phyloP scores from a whole-genome alignment of 2,329 filamentous ascomycete species.

The Periconia macrospinosa region DNA sequence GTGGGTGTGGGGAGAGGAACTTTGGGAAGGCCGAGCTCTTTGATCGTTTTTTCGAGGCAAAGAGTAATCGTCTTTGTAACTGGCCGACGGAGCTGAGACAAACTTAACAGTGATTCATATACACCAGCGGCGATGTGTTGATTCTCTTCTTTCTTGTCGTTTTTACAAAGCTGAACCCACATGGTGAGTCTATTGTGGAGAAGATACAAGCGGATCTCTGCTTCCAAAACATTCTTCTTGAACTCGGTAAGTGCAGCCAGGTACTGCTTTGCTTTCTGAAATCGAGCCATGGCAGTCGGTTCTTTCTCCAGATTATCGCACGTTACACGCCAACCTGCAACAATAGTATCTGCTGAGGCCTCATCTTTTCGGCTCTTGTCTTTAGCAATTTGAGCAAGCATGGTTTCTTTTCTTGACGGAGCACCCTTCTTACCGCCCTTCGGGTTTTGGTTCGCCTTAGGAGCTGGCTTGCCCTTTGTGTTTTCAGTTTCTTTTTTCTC shows the following conservation, averaged over 20 bases:
- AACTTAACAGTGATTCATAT: constrained; percentile 31
- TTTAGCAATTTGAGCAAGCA: constrained; percentile 47
- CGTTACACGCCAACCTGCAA: constrained; percentile 50
- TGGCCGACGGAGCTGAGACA: constrained; percentile 26
- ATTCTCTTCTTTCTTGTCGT: constrained; percentile 28
- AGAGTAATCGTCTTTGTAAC: constrained; percentile 34
- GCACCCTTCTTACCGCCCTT: constrained; percentile 33
- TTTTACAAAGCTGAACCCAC: constrained; percentile 47
- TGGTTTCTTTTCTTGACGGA: constrained; percentile 47
- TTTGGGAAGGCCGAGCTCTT: constrained; percentile 44
- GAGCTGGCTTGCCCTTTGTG: constrained; percentile 17
- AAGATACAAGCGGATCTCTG: constrained; percentile 54
- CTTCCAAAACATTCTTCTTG: constrained; percentile 44
- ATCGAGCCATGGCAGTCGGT: constrained; percentile 47
- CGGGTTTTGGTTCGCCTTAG: constrained; percentile 3
- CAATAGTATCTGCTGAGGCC: constrained; percentile 42
- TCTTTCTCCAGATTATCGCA: constrained; percentile 54
- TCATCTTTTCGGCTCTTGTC: constrained; percentile 48
- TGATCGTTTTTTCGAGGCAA: constrained; percentile 40
- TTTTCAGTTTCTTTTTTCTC: constrained; percentile 27
- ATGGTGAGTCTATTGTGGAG: constrained; percentile 52
- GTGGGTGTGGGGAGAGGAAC: constrained; percentile 29
- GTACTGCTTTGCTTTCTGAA: constrained; percentile 54
- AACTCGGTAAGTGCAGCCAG: constrained; percentile 46
- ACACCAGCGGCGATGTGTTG: constrained; percentile 37